Evolutionary conservation across 345 rosid genomes (phyloP).

Genomic region (Leavenworthia alabamica): DNA sequence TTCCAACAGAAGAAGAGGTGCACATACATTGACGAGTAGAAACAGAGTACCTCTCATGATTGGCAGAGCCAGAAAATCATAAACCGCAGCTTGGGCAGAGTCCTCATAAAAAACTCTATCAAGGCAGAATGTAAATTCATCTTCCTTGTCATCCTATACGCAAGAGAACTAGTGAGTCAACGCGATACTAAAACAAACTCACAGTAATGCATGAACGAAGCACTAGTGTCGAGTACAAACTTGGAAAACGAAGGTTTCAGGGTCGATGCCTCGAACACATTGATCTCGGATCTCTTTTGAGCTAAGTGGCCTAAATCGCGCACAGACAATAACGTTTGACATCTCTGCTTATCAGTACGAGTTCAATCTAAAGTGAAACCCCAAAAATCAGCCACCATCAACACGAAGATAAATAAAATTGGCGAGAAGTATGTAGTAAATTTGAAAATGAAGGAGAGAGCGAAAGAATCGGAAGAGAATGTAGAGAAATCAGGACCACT

Average conservation of each 20-base stretch:
- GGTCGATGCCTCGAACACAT: conserved; percentile 46
- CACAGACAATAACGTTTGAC: conserved; percentile 67
- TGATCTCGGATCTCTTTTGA: conserved; percentile 51
- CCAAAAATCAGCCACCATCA: not conserved
- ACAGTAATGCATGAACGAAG: not conserved
- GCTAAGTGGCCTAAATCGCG: conserved; percentile 75
- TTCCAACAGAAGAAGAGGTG: not conserved
- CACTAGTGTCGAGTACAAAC: conserved; percentile 18
- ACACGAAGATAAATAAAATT: not conserved
- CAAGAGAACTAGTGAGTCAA: not conserved
- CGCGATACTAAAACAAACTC: not conserved
- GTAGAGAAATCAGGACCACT: not conserved
- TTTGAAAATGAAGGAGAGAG: not conserved
- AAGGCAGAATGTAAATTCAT: conserved; percentile 49
- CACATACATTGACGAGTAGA: not conserved
- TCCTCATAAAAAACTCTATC: conserved; percentile 56
- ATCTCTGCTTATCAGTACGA: conserved; percentile 14
- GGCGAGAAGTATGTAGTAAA: not conserved
- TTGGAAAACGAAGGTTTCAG: conserved; percentile 60
- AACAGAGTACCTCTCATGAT: conserved; percentile 46
- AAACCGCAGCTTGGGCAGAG: conserved; percentile 57
- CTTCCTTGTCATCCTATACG: conserved; percentile 65
- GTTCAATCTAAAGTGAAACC: not conserved
- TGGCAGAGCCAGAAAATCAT: conserved; percentile 62
- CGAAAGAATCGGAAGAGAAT: not conserved